Base-by-base conservation (phyloP, 2,329 filamentous ascomycete species). In the Xylaria sp. region DNA sequence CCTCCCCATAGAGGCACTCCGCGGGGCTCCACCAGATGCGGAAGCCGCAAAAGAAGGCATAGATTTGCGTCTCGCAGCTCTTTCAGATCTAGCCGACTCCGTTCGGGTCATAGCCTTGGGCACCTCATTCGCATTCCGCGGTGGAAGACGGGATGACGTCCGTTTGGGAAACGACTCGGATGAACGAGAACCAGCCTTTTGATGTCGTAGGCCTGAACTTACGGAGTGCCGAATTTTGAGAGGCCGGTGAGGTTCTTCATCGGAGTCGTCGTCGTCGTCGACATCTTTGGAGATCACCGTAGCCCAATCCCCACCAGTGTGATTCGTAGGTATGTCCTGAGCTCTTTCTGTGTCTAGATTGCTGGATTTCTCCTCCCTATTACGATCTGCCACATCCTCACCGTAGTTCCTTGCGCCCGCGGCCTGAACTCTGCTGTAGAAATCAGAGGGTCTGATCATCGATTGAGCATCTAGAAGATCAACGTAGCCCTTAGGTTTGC, bases 351-450 rank as follows among this genome's bases (percentile, higher is more conserved):
- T 81, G 8, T 77, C 73, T 6, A 82, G 69, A 61, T 81, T 73
- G 44, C 77, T 70, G 0, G 75, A 73, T 54, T 81, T 84, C 28
- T 80, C 76, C 3, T 76, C 78, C 55, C 88, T 80, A 70, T 91
- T 91, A 41, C 89, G 83, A 71, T 90, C 88, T 1, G 88, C 89
- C 1, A 91, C 88, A 75, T 90, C 89, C 75, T 91, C 90, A n/a
- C 86, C 89, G 72, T 88, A 90, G 59, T 87, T 84, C 52, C 83
- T 82, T 0, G 81, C 80, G 1, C 87, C 88, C 0, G 85, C 76
- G 0, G 87, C 87, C 64, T 83, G 77, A 2, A 89, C 73, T 18
- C 87, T 82, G 10, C 80, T 80, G 57, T 80, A 79, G 71, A 89
- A 88, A 68, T 87, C 82, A 1, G 81, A 79, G 0, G 84, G 82